A percentile compares a stretch with the other conserved stretches of the same genome.
Conservation (phyloP, 352 stramenopile genomes). For the Globisporangium camurandrum region DNA sequence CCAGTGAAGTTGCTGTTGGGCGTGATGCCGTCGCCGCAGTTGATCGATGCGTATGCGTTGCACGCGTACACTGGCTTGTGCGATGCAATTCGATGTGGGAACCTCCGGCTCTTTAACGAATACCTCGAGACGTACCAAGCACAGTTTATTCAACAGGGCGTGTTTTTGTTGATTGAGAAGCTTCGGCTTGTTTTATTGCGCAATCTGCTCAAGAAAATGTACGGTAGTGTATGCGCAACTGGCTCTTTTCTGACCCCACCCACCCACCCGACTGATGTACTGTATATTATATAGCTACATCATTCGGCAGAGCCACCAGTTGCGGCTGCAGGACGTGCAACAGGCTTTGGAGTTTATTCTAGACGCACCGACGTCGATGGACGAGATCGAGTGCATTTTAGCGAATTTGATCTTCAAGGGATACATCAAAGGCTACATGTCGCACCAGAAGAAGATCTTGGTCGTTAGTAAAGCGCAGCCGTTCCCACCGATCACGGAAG, state of each 20-base stretch:
- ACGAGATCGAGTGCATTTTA: slow-evolving; percentile 96
- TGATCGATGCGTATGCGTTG: slow-evolving; percentile 88
- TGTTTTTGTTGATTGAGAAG: slow-evolving; percentile 96
- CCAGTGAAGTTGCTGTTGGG: slow-evolving; percentile 92
- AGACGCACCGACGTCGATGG: slow-evolving; percentile 86
- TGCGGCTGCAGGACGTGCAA: slow-evolving; percentile 88
- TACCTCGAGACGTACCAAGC: slow-evolving; percentile 87
- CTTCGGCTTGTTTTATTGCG: slow-evolving; percentile 92
- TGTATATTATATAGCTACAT: slow-evolving; percentile 61
- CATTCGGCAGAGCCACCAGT: slow-evolving; percentile 82
- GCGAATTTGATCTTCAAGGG: slow-evolving; percentile 96
- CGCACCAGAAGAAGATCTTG: slow-evolving; percentile 93
- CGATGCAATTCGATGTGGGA: slow-evolving; percentile 87
- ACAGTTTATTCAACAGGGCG: slow-evolving; percentile 88
- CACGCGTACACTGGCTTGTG: slow-evolving; percentile 85
- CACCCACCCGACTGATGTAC: no score
- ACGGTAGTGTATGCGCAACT: slow-evolving; percentile 33
- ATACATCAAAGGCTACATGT: slow-evolving; percentile 96
- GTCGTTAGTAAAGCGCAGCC: slow-evolving; percentile 93
- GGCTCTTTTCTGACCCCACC: not conserved
- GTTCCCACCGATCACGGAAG: slow-evolving; percentile 85
- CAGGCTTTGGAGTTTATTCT: slow-evolving; percentile 80
- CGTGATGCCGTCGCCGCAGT: slow-evolving; percentile 83
- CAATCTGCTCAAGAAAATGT: slow-evolving; percentile 96
- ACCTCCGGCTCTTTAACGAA: slow-evolving; percentile 91